Evolutionary conservation across 176 grass and related monocot genomes (phyloP), one percentile per base, ranked within the genome.

Genomic region (Oryza nivara): DNA sequence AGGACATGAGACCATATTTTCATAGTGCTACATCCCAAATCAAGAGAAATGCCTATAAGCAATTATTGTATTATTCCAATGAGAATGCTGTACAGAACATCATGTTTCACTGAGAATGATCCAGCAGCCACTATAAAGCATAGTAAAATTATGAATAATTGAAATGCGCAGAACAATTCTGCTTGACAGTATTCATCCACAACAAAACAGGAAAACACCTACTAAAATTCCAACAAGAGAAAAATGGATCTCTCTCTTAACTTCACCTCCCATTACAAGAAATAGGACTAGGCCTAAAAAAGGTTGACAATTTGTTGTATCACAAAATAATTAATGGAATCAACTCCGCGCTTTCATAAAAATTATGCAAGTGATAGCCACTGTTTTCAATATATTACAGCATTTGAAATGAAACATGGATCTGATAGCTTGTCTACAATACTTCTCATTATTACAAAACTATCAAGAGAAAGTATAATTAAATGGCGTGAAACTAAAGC

Each of bases 401-500:
- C 13, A 72, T 67, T 64, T 44, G 6, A 56, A 72, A 88, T 49
- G 13, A 19, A 22, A 25, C 51, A 32, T 75, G 64, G 11, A 76
- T 80, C 28, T 44, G 3, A 67, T 11, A 74, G 0, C 4, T 36
- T 79, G 25, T 48, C 25, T 20, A 68, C 73, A 78, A 23, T 25
- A 48, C 36, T 64, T 34, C 1, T 78, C 11, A 16, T 4, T 66
- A 4, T 79, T 68, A 40, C 25, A 22, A 67, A 47, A 32, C 58
- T 20, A 12, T 10, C 61, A 82, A 43, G 70, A 17, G 40, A 88
- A 90, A 79, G 17, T 40, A 79, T 52, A 44, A 68, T 66, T 5
- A 48, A 71, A 84, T 58, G 73, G 32, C 19, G 32, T 14, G 35
- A 6, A 9, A 2, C 26, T 82, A 66, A 69, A 85, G 65, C 45